Percentiles rank a stretch among this genome's conserved stretches.
phyloP scores from a whole-genome alignment of 2,329 filamentous ascomycete species.

The Phialophora tarda region DNA sequence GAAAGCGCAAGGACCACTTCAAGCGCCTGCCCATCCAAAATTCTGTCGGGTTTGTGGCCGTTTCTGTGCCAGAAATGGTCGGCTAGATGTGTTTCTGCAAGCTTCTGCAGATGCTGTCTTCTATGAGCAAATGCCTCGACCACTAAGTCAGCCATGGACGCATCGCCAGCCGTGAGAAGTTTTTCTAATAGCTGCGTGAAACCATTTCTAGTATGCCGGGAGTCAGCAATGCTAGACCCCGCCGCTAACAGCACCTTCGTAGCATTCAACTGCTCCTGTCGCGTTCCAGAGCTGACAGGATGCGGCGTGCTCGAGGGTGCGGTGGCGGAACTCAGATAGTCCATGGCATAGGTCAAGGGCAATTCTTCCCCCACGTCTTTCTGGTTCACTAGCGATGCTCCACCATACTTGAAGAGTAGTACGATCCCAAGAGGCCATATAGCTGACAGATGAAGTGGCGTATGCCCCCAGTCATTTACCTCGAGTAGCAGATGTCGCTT shows the following conservation, averaged over 20 bases:
- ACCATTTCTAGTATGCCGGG: too few relatives aligned
- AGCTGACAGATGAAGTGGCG: slow-evolving; percentile 10
- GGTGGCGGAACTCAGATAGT: fast-evolving
- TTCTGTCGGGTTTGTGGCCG: not conserved
- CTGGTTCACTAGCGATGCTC: slow-evolving; percentile 1
- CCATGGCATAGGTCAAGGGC: not conserved
- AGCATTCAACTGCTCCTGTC: not conserved
- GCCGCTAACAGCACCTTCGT: slow-evolving; percentile 8
- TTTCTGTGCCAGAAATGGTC: not conserved
- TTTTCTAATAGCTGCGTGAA: not conserved
- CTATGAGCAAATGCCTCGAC: slow-evolving; percentile 1
- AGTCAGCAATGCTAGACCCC: not conserved
- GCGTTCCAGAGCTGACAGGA: not conserved
- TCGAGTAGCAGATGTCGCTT: not conserved
- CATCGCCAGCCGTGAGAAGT: not conserved
- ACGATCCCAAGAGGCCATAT: slow-evolving; percentile 7
- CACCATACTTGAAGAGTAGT: slow-evolving; percentile 8
- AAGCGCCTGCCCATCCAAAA: slow-evolving; percentile 11
- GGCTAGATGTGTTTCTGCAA: slow-evolving; percentile 3
- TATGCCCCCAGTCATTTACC: slow-evolving; percentile 6
- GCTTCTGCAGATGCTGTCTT: slow-evolving; percentile 11
- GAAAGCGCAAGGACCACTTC: slow-evolving; percentile 2
- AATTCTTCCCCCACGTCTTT: not conserved
- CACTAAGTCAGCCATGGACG: not conserved
- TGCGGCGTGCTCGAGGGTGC: fast-evolving